Percentiles rank a stretch among this genome's conserved stretches.
Conservation (phyloP, 148 eudicot species). For the Vaccinium macrocarpon region DNA sequence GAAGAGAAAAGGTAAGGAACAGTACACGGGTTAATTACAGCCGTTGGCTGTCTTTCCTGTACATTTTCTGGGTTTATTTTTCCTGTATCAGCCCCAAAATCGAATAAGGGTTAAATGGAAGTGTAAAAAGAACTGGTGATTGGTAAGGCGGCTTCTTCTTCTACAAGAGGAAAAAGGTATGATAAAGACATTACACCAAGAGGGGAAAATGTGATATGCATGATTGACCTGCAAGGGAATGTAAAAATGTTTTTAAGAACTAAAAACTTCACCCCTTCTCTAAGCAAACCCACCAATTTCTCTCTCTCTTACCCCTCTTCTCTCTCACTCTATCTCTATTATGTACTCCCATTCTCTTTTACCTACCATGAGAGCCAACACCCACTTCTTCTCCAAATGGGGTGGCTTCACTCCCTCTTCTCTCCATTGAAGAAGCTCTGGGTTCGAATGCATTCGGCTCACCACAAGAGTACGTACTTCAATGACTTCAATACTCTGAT, state of each 20-base stretch:
- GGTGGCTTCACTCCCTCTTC: constrained; percentile 91
- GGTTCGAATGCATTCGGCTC: constrained; percentile 60
- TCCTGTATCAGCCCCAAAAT: no score
- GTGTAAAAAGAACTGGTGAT: constrained; percentile 29
- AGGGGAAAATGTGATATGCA: constrained; percentile 29
- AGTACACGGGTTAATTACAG: no score
- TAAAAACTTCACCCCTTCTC: constrained; percentile 63
- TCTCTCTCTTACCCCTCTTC: constrained; percentile 17
- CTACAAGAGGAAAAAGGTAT: constrained; percentile 44
- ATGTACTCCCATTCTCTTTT: constrained; percentile 21
- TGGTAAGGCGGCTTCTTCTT: constrained; percentile 53
- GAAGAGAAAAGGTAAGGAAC: no score
- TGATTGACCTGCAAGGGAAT: constrained; percentile 53
- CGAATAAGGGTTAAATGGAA: constrained; percentile 20
- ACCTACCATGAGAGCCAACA: constrained; percentile 59
- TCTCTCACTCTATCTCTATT: constrained; percentile 12
- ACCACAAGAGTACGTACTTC: constrained; percentile 57
- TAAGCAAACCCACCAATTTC: constrained; percentile 56
- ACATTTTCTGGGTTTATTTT: no score
- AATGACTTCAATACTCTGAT: neutral
- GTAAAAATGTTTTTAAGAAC: constrained; percentile 18
- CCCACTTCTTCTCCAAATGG: constrained; percentile 48
- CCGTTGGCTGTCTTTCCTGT: no score
- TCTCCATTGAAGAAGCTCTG: constrained; percentile 85
- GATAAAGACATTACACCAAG: constrained; percentile 62